Evolutionary conservation across 2,329 filamentous ascomycete species (phyloP).

Genomic region (Shiraia bambusicola): DNA sequence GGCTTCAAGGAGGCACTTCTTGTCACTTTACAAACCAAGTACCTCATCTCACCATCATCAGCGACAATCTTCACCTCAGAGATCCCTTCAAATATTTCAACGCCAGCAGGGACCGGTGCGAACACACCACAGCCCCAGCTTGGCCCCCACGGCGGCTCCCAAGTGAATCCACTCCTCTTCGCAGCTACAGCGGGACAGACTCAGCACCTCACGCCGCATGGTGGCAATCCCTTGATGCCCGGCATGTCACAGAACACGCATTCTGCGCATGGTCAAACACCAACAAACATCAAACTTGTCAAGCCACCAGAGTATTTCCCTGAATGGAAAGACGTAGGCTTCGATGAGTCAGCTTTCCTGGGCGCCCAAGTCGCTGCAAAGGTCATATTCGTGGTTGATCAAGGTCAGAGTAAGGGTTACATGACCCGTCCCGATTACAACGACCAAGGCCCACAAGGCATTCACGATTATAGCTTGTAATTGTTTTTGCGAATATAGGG

Average conservation of each 20-base stretch:
- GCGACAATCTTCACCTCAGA: slow-evolving; percentile 97
- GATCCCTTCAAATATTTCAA: slow-evolving; percentile 89
- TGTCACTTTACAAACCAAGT: slow-evolving; percentile 74
- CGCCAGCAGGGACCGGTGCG: slow-evolving; percentile 83
- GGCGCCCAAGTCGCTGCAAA: slow-evolving; percentile 85
- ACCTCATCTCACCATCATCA: slow-evolving; percentile 86
- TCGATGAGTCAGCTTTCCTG: slow-evolving; percentile 82
- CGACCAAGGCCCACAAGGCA: slow-evolving; percentile 64
- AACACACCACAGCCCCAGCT: slow-evolving; percentile 75
- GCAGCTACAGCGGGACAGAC: slow-evolving; percentile 79
- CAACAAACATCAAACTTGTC: slow-evolving; percentile 78
- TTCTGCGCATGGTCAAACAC: slow-evolving; percentile 70
- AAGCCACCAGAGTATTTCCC: slow-evolving; percentile 81
- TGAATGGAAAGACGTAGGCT: slow-evolving; percentile 77
- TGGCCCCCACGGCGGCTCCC: slow-evolving; percentile 54
- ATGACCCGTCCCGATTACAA: slow-evolving; percentile 70
- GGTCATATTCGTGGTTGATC: slow-evolving; percentile 69
- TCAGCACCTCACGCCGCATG: slow-evolving; percentile 49
- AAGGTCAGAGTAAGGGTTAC: slow-evolving; percentile 67
- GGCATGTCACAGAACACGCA: slow-evolving; percentile 54
- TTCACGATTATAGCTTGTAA: slow-evolving; percentile 56
- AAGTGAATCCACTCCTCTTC: slow-evolving; percentile 85
- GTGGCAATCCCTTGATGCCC: slow-evolving; percentile 32
- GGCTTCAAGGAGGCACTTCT: slow-evolving; percentile 90
- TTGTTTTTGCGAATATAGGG: neutral